Evolutionary conservation across 108 stramenopile genomes (phyloP).

Genomic region (Ochromonas danica): DNA sequence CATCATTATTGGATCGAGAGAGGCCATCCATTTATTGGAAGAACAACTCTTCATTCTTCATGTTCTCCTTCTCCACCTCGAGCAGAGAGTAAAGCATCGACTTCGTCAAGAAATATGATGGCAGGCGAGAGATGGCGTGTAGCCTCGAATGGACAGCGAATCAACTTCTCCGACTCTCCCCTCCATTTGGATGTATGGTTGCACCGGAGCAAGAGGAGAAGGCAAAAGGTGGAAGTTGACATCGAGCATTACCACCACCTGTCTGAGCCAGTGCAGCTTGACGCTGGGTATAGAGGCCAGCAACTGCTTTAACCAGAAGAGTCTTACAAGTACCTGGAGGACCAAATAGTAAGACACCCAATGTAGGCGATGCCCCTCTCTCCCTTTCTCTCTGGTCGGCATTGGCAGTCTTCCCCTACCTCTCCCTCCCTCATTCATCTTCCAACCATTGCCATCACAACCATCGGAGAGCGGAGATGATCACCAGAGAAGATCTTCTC

Average conservation of each 20-base stretch:
- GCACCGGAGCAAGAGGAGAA: not conserved
- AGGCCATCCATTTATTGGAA: no score
- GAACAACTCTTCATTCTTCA: no score
- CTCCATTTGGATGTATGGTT: constrained; percentile 17
- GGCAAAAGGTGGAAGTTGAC: no score
- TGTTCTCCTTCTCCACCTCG: constrained; percentile 68
- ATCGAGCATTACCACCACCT: no score
- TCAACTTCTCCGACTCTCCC: constrained; percentile 46
- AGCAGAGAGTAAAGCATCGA: constrained; percentile 82
- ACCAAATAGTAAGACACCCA: constrained; percentile 69
- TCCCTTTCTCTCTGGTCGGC: no score
- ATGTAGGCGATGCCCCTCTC: no score
- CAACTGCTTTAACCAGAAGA: constrained; percentile 96
- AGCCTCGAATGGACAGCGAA: constrained; percentile 75
- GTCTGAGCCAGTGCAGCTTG: not conserved
- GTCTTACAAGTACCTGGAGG: constrained; percentile 74
- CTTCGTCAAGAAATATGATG: constrained; percentile 85
- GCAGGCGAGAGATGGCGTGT: constrained; percentile 68
- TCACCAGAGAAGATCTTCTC: no score
- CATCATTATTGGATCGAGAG: no score
- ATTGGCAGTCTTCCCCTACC: no score
- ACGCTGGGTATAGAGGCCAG: constrained; percentile 76
- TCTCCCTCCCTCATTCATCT: no score
- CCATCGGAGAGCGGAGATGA: no score
- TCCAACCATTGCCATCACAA: no score